These are phyloP conservation scores for Harrya chromipes DNA, from an alignment of 768 basidiomycete species.

Conservation along the genomic window DNA sequence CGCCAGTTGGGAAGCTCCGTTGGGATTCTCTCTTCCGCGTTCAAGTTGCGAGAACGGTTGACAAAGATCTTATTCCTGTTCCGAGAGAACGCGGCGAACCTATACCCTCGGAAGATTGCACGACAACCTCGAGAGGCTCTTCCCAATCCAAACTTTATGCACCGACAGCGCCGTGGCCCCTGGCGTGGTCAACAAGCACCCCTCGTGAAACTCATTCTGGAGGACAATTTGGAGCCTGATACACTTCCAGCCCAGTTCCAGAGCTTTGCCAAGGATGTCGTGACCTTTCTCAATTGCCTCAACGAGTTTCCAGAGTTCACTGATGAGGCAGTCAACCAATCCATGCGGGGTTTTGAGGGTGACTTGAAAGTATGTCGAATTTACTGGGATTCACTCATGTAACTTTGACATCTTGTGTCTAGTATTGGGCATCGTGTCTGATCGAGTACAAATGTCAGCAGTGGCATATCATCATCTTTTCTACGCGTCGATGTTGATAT, in stretches of 20 bases:
- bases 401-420: slow-evolving; percentile 11
- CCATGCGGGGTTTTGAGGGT: slow-evolving; percentile 47
- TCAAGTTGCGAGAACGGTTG: slow-evolving; percentile 48
- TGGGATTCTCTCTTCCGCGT: slow-evolving; percentile 53
- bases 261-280: slow-evolving; percentile 46
- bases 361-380: slow-evolving; percentile 43
- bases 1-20: slow-evolving; percentile 56
- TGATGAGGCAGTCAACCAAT: slow-evolving; percentile 49
- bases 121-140: slow-evolving; percentile 38
- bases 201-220: slow-evolving; percentile 34
- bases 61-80: slow-evolving; percentile 50
- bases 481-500: slow-evolving; percentile 6
- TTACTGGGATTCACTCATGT: neutral
- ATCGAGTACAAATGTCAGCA: slow-evolving; percentile 43
- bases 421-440: slow-evolving; percentile 57
- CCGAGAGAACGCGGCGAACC: slow-evolving; percentile 53
- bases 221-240: slow-evolving; percentile 46
- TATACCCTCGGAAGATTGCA: slow-evolving; percentile 49
- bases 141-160: slow-evolving; percentile 37
- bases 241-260: slow-evolving; percentile 46
- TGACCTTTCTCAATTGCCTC: slow-evolving; percentile 50
- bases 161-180: slow-evolving; percentile 27
- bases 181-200: slow-evolving; percentile 37
- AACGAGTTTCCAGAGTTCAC: slow-evolving; percentile 58
- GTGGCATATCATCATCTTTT: neutral